Evolutionary conservation across 495 filamentous ascomycete species (phyloP).

Genomic region (Parmelia sp.): DNA sequence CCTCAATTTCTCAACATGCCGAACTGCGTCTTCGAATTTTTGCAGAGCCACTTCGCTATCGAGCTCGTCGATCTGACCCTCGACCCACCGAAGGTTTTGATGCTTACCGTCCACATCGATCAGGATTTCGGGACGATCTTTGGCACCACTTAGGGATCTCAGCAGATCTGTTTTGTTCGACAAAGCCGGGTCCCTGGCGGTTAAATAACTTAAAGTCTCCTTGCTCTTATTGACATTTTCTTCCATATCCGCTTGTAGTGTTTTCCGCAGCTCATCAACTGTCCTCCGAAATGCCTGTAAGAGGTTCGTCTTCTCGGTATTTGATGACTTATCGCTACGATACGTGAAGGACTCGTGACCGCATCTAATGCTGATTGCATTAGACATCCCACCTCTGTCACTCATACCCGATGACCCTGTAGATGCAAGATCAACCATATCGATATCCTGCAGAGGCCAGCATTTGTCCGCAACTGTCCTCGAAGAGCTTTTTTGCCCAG

Average conservation of each 20-base stretch:
- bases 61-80: constrained; percentile 89
- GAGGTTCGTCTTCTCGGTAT: constrained; percentile 67
- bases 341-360: constrained; percentile 92
- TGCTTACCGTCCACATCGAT: constrained; percentile 96
- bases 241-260: constrained; percentile 73
- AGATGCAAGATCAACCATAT: constrained; percentile 78
- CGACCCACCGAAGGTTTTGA: constrained; percentile 91
- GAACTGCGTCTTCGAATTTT: constrained; percentile 76
- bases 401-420: constrained; percentile 49
- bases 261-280: constrained; percentile 81
- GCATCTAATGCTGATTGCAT: constrained; percentile 85
- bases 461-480: constrained; percentile 90
- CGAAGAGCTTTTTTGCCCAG: constrained; percentile 63
- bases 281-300: constrained; percentile 86
- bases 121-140: constrained; percentile 63
- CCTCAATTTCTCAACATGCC: constrained; percentile 73
- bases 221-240: constrained; percentile 67
- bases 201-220: constrained; percentile 76
- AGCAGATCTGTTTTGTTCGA: constrained; percentile 68
- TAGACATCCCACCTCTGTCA: constrained; percentile 59
- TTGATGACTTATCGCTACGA: constrained; percentile 67
- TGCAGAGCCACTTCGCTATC: constrained; percentile 94
- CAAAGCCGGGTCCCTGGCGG: constrained; percentile 61
- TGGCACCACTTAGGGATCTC: constrained; percentile 52
- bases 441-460: constrained; percentile 89